Conservation (phyloP, 768 basidiomycete genomes). For the Trametes punicea region DNA sequence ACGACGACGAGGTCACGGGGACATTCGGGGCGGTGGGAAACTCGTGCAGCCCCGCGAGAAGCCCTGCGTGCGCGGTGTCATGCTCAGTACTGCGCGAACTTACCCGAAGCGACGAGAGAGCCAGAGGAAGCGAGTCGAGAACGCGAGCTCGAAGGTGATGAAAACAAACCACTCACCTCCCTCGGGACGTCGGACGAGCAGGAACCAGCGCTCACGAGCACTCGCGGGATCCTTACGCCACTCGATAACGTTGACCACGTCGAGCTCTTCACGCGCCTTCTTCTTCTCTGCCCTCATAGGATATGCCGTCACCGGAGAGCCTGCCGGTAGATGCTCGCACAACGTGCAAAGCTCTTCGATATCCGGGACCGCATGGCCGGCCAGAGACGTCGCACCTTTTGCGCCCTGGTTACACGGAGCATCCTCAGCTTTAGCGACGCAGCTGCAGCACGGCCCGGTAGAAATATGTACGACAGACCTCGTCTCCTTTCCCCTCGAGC, state of each 20-base stretch:
- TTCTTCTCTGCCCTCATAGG: constrained; percentile 87
- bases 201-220: constrained; percentile 59
- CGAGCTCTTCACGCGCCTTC: constrained; percentile 79
- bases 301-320: constrained; percentile 60
- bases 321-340: constrained; percentile 55
- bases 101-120: background rate
- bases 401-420: constrained; percentile 12
- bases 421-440: constrained; percentile 14
- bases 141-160: constrained; percentile 4
- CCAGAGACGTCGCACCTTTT: constrained; percentile 11
- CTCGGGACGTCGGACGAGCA: constrained; percentile 80
- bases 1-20: constrained; percentile 40
- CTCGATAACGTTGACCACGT: constrained; percentile 83
- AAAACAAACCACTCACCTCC: constrained; percentile 50
- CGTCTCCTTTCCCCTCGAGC: constrained; percentile 5
- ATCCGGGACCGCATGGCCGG: constrained; percentile 38
- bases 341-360: constrained; percentile 76
- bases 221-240: constrained; percentile 45
- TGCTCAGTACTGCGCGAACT: constrained; percentile 5
- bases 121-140: constrained; percentile 1
- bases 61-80: constrained; percentile 47
- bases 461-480: constrained; percentile 4
- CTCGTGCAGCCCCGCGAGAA: constrained; percentile 87
- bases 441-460: background rate
- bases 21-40: constrained; percentile 71